Base-by-base conservation (phyloP, 805 yeast species). In the Suhomyces sp. region DNA sequence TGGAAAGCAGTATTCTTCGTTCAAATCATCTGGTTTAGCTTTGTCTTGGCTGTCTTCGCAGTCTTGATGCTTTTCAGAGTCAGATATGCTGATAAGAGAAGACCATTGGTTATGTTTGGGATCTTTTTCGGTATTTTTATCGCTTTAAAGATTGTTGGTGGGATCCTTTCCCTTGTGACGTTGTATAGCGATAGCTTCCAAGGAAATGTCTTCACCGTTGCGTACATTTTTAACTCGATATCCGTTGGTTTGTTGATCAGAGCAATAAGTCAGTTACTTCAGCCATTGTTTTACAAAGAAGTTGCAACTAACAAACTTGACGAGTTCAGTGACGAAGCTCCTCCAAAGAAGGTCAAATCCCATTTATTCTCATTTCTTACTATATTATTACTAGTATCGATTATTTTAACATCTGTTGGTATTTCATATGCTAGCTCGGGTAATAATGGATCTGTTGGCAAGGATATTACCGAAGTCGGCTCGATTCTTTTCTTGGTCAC, bases 1-100 rank as follows among this genome's bases (percentile, higher is more conserved):
- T 54, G 57, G 57, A 31, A 54, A 40, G 49, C 25, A 6, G 50
- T 52, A 8, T 46, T 49, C n/a, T 46, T 31, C 31, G 47, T 51
- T 13, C 57, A 54, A 29, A 44, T 48, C 20, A 29, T 49, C 27
- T 44, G 52, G 47, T 54, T 51, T 21, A 12, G n/a, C 10, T 9
- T 51, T 19, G 8, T 39, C n/a, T 35, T 51, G 25, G 19, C 48
- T 2, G 31, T 39, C 2, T 15, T 29, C n/a, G n/a, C 20, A 6
- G 17, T 37, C 1, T 43, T 48, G 33, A 4, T 35, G n/a, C 6
- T 20, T 3, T 15, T 24, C 1, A 29, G 33, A 37, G 25, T 37
- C 27, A 15, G 37, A 19, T 21, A 15, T 13, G 21, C 35, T 13
- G 43, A 17, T 4, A 45, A 43, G 15, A 46, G 24, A 13, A 45